Percentiles rank a stretch among this genome's conserved stretches.
phyloP scores from a whole-genome alignment of 2,329 filamentous ascomycete genomes.

The Didymosphaeria variabile region DNA sequence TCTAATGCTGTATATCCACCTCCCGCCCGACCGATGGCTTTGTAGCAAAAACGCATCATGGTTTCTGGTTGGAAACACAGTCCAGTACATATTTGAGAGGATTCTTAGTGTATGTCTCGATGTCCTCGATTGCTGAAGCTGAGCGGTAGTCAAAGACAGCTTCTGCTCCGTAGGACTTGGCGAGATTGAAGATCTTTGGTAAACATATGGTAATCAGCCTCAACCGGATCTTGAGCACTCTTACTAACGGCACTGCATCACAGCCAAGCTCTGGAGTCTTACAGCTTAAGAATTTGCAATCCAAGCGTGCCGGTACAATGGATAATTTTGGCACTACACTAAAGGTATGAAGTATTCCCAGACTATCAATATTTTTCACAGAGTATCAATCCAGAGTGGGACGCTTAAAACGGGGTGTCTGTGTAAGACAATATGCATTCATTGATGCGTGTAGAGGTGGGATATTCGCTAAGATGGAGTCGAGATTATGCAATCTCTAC shows the following conservation, averaged over 20 bases:
- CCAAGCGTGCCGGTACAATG: constrained; percentile 21
- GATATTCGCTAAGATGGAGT: neutral
- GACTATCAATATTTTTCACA: neutral
- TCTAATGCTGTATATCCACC: constrained; percentile 32
- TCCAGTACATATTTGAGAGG: constrained; percentile 55
- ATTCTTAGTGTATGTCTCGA: constrained; percentile 54
- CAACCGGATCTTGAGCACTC: constrained; percentile 1
- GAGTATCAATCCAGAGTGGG: too few species aligned
- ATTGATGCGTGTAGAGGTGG: neutral
- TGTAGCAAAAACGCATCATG: constrained; percentile 30
- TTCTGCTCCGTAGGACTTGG: constrained; percentile 24
- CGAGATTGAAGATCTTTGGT: constrained; percentile 22
- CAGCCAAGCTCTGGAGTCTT: neutral
- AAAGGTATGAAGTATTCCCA: too few species aligned
- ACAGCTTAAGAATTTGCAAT: constrained; percentile 25
- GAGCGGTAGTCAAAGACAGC: constrained; percentile 55
- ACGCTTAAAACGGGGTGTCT: neutral
- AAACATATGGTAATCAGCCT: constrained; percentile 21
- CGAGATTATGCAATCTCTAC: neutral
- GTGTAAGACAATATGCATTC: neutral
- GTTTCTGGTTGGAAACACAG: constrained; percentile 49
- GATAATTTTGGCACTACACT: too few species aligned
- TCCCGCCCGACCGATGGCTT: constrained; percentile 28
- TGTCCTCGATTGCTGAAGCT: constrained; percentile 49
- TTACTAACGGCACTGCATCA: neutral